These are phyloP conservation scores for Zymoseptoria pseudotritici DNA, from an alignment of 2,329 filamentous ascomycete genomes.

Conservation along the genomic window DNA sequence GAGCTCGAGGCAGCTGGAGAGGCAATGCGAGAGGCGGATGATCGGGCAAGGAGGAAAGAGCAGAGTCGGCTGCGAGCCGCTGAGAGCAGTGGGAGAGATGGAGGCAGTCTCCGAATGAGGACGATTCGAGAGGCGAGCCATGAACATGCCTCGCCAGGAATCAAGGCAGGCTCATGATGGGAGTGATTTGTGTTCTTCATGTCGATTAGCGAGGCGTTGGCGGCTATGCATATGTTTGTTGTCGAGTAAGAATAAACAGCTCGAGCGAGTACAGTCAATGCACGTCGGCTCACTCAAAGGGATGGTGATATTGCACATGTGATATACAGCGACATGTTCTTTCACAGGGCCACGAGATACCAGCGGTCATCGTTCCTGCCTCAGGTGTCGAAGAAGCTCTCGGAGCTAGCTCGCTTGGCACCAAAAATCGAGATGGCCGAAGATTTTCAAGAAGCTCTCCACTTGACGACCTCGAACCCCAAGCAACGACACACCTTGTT, in stretches of 20 bases:
- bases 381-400: neutral
- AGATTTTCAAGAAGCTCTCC: neutral
- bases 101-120: conserved; percentile 3
- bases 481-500: neutral
- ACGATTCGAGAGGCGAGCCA: conserved; percentile 5
- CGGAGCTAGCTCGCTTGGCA: neutral
- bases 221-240: neutral
- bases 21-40: conserved; percentile 30
- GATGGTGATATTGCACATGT: too few species aligned
- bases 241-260: neutral
- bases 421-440: neutral
- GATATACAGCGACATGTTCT: too few species aligned
- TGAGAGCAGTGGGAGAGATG: neutral
- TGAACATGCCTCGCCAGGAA: neutral
- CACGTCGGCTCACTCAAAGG: too few species aligned
- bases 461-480: neutral
- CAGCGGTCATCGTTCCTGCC: neutral
- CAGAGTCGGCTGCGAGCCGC: conserved; percentile 8
- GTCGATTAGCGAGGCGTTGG: conserved; percentile 9
- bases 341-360: neutral
- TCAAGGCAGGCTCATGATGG: conserved; percentile 3
- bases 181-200: neutral
- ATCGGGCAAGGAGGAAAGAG: conserved; percentile 20
- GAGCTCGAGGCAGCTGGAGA: conserved; percentile 28
- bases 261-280: neutral